Evolutionary conservation across 305 asterid genomes (phyloP).

Genomic region (Fraxinus sp.): DNA sequence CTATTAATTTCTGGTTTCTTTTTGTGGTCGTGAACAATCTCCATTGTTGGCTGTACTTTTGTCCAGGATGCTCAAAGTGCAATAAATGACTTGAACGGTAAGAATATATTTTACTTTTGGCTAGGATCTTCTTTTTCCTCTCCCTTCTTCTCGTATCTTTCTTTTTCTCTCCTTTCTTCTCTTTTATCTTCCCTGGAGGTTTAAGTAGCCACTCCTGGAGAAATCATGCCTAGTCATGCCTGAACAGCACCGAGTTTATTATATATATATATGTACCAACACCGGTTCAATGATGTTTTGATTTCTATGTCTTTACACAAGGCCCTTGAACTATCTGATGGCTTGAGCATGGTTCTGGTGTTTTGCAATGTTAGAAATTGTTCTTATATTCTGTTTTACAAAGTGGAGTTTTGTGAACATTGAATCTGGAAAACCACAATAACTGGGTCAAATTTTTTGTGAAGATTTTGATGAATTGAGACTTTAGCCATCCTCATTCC

Average conservation of each 20-base stretch:
- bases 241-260: background rate
- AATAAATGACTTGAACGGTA: conserved; percentile 75
- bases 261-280: background rate
- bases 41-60: conserved; percentile 18
- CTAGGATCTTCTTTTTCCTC: conserved; percentile 3
- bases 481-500: background rate
- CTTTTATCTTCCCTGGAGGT: background rate
- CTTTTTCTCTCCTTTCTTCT: background rate
- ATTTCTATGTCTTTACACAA: background rate
- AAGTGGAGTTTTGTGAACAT: background rate
- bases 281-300: background rate
- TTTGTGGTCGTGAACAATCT: background rate
- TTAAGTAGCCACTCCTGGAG: background rate
- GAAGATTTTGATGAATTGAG: background rate
- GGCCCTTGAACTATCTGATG: background rate
- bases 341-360: background rate
- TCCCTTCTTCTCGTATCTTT: background rate
- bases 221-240: background rate
- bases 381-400: background rate
- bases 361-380: background rate
- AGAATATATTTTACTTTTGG: conserved; percentile 24
- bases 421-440: background rate
- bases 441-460: background rate
- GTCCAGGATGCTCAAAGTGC: conserved; percentile 88
- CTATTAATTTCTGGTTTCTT: background rate